phyloP scores from a whole-genome alignment of 2,329 filamentous ascomycete genomes.

The Aureobasidium sp. region DNA sequence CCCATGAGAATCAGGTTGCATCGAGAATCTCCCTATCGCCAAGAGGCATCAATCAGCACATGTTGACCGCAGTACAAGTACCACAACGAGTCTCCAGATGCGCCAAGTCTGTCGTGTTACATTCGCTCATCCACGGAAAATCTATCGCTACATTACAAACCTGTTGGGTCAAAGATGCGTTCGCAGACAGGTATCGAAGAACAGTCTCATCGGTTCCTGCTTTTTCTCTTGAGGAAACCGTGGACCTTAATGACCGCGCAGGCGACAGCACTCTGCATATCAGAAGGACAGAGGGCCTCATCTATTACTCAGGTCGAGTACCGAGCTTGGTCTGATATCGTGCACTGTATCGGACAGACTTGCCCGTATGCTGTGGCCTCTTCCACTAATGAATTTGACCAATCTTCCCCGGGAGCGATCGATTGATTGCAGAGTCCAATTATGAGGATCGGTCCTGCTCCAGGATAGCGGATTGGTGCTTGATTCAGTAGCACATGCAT shows the following conservation, averaged over 20 bases:
- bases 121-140: not conserved
- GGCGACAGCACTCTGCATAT: not conserved
- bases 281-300: not conserved
- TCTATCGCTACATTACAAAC: too few relatives aligned
- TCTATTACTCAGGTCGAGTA: not conserved
- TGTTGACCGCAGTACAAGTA: not conserved
- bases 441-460: not conserved
- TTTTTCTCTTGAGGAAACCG: not conserved
- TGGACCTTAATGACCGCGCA: not conserved
- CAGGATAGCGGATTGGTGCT: not conserved
- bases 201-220: not conserved
- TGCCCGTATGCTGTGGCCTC: not conserved
- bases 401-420: not conserved
- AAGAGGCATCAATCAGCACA: not conserved
- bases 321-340: not conserved
- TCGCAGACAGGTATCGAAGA: not conserved
- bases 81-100: not conserved
- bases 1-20: not conserved
- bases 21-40: not conserved
- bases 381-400: not conserved
- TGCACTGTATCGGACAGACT: not conserved
- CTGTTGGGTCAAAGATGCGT: too few relatives aligned
- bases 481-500: constrained; percentile 6
- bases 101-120: not conserved
- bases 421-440: not conserved